Base-by-base conservation (phyloP, 345 rosid species). In the Streptanthus diversifolius region DNA sequence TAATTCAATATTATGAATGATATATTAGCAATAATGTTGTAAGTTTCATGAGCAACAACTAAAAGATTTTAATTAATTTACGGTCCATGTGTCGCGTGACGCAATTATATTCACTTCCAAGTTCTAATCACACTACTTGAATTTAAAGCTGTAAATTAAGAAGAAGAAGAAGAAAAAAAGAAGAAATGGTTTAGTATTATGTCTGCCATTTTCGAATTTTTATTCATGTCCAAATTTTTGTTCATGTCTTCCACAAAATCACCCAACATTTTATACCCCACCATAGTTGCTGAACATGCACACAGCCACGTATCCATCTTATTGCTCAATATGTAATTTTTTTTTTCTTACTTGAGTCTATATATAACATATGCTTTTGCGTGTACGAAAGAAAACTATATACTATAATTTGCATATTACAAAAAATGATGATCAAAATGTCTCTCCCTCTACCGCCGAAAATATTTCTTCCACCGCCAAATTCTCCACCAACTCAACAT, bases 391-490 rank as follows among this genome's bases (percentile, higher is more conserved):
- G 4, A 76, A 63, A 76, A 76, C 61, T 11, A 76, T 56, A 76
- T 56, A 76, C 75, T 48, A 76, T 17, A 69, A 53, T 62, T 51
- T 43, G 1, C 60, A 47, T 13, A 56, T 17, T 47, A 64, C 58
- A 54, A 36, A 69, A 49, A 48, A 84, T 85, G 87, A 80, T 62
- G 65, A 70, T 83, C 76, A 70, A 68, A 27, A 78, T 72, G 59
- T 77, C 41, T 62, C 66, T 72, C 30, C 51, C 73, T 19, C 15
- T 52, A 64, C 82, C 88, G 11, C 57, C 80, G 0, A 77, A 68
- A 52, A 66, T 66, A 59, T 80, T 86, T 59, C 76, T 82, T 2
- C 77, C 84, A 9, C 75, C 77, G 52, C 5, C 19, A 21, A 74
- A 68, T 8, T 61, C 73, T 29, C 81, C 82, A 37, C 62, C 79